Evolutionary conservation across 2,329 filamentous ascomycete species (phyloP).

Genomic region (Verticillium albo-atrum): DNA sequence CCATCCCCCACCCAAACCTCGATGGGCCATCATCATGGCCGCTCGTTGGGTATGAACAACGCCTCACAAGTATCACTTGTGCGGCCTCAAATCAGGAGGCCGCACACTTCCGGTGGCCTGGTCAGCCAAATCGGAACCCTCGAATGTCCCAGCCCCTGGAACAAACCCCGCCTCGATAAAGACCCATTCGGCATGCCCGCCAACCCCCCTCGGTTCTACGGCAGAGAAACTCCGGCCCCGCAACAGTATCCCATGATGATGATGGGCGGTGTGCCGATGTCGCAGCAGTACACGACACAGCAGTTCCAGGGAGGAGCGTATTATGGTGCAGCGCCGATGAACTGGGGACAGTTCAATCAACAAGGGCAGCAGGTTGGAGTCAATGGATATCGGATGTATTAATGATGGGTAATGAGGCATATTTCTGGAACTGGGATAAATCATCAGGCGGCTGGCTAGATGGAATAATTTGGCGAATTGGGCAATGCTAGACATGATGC

Average conservation of each 20-base stretch:
- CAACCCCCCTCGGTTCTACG: neutral
- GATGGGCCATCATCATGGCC: neutral
- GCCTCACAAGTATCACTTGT: conserved; percentile 21
- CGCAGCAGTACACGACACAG: neutral
- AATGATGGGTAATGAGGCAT: too few species aligned
- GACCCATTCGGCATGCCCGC: neutral
- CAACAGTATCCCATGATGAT: neutral
- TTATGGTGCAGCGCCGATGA: too few species aligned
- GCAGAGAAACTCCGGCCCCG: neutral
- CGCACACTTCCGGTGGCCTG: neutral
- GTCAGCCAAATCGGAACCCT: neutral
- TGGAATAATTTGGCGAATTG: too few species aligned
- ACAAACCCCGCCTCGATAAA: neutral
- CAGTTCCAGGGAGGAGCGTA: too few species aligned
- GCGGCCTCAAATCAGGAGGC: neutral
- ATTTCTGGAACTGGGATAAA: too few species aligned
- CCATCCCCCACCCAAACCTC: neutral
- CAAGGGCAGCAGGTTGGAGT: too few species aligned
- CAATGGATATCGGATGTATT: too few species aligned
- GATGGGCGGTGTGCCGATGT: too few species aligned
- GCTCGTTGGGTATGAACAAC: conserved; percentile 29
- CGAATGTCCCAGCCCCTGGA: neutral
- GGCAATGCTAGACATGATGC: too few species aligned
- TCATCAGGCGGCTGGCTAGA: too few species aligned
- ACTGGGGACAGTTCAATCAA: too few species aligned